Percentiles rank a stretch among this genome's conserved stretches.
These are phyloP conservation scores for Geotrichum siamense DNA, from an alignment of 1,139 yeast genomes.

Conservation along the genomic window DNA sequence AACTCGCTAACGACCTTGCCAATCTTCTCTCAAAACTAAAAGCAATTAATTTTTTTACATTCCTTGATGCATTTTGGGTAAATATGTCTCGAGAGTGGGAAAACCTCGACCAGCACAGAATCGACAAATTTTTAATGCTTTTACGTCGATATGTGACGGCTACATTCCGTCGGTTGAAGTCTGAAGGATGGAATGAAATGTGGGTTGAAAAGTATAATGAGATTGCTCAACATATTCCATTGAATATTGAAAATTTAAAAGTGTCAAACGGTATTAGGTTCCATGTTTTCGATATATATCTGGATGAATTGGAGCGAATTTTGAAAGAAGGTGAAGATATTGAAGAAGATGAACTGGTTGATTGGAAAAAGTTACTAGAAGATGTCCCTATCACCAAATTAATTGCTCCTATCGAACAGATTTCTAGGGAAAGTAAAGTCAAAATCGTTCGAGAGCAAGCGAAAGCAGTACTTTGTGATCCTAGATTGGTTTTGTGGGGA, in stretches of 20 bases:
- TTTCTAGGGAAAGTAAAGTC: slow-evolving; percentile 46
- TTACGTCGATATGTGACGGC: slow-evolving; percentile 70
- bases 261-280: slow-evolving; percentile 73
- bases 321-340: slow-evolving; percentile 39
- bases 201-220: slow-evolving; percentile 44
- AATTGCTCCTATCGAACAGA: slow-evolving; percentile 50
- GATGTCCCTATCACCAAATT: slow-evolving; percentile 50
- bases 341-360: slow-evolving; percentile 23
- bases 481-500: slow-evolving; percentile 61
- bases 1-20: slow-evolving; percentile 69
- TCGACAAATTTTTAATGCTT: slow-evolving; percentile 78
- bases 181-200: slow-evolving; percentile 50
- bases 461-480: slow-evolving; percentile 60
- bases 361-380: slow-evolving; percentile 32
- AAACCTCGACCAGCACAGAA: slow-evolving; percentile 62
- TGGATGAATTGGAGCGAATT: slow-evolving; percentile 75
- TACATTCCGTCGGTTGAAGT: slow-evolving; percentile 50
- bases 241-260: slow-evolving; percentile 36
- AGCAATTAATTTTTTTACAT: slow-evolving; percentile 42
- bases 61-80: slow-evolving; percentile 74
- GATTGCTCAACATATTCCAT: slow-evolving; percentile 35
- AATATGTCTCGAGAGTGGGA: slow-evolving; percentile 81
- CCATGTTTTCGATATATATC: slow-evolving; percentile 75
- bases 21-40: slow-evolving; percentile 42
- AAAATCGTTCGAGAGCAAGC: slow-evolving; percentile 64